Conservation (phyloP, 495 filamentous ascomycete species). For the Penicillium ucsense region DNA sequence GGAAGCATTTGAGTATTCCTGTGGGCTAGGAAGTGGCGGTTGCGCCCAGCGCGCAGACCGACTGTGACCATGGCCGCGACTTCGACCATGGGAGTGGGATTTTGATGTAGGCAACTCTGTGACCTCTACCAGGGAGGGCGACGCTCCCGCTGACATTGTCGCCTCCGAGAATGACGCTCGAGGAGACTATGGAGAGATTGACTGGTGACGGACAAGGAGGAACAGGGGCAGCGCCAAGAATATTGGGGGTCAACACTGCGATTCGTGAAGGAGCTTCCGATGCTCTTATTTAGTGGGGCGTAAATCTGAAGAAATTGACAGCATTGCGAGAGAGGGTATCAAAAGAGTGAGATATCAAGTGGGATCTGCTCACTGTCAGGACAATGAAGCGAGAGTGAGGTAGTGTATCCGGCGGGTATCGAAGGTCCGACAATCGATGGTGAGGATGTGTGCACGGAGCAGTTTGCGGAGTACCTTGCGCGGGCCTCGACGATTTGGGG, state of each 20-base stretch:
- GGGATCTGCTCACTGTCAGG: not conserved
- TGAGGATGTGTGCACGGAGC: not conserved
- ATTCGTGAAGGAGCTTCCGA: not conserved
- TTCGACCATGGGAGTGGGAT: slow-evolving; percentile 24
- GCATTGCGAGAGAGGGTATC: slow-evolving; percentile 2
- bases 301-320: not conserved
- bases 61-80: slow-evolving; percentile 35
- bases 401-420: too few relatives aligned
- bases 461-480: not conserved
- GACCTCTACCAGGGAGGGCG: slow-evolving; percentile 24
- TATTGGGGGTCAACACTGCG: not conserved
- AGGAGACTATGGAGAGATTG: slow-evolving; percentile 2
- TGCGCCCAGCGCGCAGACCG: slow-evolving; percentile 29
- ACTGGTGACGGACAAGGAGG: not conserved
- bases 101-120: slow-evolving; percentile 20
- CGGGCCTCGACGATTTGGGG: slow-evolving; percentile 1
- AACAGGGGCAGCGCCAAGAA: slow-evolving; percentile 5
- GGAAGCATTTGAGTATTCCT: slow-evolving; percentile 12
- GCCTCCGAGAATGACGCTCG: slow-evolving; percentile 3
- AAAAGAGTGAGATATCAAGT: not conserved
- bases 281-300: slow-evolving; percentile 1
- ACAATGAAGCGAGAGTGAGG: too few relatives aligned
- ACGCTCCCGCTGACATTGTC: slow-evolving; percentile 32
- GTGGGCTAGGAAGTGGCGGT: slow-evolving; percentile 22
- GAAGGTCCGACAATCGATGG: too few relatives aligned